Base-by-base conservation (phyloP, 139 green algal genomes). In the Spirogloea muscicola region DNA sequence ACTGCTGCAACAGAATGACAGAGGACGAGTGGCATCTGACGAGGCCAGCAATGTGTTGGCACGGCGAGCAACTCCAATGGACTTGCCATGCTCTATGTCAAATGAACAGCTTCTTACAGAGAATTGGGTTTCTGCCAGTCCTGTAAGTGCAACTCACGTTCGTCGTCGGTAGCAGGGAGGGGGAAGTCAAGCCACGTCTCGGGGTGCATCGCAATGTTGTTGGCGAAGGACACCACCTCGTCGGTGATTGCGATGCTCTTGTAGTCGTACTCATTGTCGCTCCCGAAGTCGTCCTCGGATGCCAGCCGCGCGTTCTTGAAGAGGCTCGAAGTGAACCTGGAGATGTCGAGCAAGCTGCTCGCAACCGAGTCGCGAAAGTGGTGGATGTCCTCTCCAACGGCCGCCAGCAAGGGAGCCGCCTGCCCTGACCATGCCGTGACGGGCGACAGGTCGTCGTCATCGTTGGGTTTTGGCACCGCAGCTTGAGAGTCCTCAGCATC, bases 131-230 rank as follows among this genome's bases (percentile, higher is more conserved):
- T n/a, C n/a, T n/a, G n/a, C n/a, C n/a, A n/a, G n/a, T n/a, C n/a
- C n/a, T n/a, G n/a, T n/a, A n/a, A n/a, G n/a, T n/a, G n/a, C n/a
- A n/a, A n/a, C n/a, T n/a, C 48, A 16, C 16, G 29, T 13, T 66
- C 44, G 39, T 61, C 67, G 25, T 62, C 73, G 29, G 67, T 63
- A 25, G 44, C 41, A 1, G 72, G 34, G 5, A 82, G 57, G 3
- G 74, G 74, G 63, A 82, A 82, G 36, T 79, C 66, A 21, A 82
- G 33, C 74, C 74, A 82, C 58, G 74, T 82, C 74, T 82, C 65
- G 39, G 74, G 74, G n/a, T 82, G 74, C 46, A 37, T 5, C 27
- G 66, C 49, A 33, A 82, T 51, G 36, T 66, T 71, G 16, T 31
- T 31, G 6, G 74, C 74, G 39, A 82, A 82, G 6, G 68, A 9